phyloP scores from a whole-genome alignment of 139 green algal species.

The Chlorella sp. region DNA sequence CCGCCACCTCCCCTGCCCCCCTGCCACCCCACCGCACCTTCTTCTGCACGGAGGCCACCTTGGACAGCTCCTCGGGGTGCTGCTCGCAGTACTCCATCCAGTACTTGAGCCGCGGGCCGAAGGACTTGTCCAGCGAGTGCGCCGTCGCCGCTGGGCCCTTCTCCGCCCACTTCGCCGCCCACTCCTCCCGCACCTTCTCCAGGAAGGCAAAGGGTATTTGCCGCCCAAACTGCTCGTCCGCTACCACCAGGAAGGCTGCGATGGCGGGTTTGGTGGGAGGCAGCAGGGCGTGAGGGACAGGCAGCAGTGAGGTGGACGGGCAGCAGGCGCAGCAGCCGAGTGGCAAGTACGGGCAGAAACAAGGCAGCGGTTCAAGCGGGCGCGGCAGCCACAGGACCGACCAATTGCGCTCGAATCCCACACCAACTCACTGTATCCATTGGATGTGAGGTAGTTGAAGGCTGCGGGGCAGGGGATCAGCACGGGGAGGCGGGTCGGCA shows the following conservation, averaged over 20 bases:
- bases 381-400: not conserved
- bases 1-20: too few species aligned
- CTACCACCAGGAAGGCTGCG: constrained; percentile 91
- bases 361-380: not conserved
- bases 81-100: constrained; percentile 95
- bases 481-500: not conserved
- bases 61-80: constrained; percentile 94
- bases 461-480: constrained; percentile 21
- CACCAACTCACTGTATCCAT: constrained; percentile 46
- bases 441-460: constrained; percentile 58
- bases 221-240: constrained; percentile 90
- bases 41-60: constrained; percentile 89
- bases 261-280: not conserved
- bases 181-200: constrained; percentile 82
- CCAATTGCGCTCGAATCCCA: not conserved
- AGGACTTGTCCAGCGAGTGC: constrained; percentile 86
- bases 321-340: not conserved
- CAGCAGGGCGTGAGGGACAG: not conserved
- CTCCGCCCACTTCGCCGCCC: constrained; percentile 74
- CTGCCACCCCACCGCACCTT: constrained; percentile 65
- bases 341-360: not conserved
- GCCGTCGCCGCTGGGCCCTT: constrained; percentile 72
- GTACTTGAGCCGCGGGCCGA: constrained; percentile 88
- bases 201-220: constrained; percentile 97
- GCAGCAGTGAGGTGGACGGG: not conserved